These are phyloP conservation scores for Xylariaceae sp. DNA, from an alignment of 2,329 filamentous ascomycete species.

Conservation along the genomic window DNA sequence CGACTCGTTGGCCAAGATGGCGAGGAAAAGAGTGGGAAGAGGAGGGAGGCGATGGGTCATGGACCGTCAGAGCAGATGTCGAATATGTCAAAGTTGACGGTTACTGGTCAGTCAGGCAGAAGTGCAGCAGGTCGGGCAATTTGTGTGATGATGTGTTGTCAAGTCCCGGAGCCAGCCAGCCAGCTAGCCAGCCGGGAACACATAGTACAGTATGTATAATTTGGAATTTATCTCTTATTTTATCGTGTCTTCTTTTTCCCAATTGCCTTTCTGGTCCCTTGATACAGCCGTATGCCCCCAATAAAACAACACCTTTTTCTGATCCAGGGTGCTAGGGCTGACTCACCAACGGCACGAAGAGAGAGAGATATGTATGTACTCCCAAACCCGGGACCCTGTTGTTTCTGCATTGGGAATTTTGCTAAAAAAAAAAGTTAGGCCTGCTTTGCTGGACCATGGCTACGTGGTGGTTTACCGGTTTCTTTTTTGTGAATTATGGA, in stretches of 20 bases:
- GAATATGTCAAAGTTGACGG: conserved; percentile 27
- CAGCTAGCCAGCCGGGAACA: no score
- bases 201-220: conserved; percentile 1
- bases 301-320: neutral
- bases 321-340: conserved; percentile 10
- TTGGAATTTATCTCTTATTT: conserved; percentile 1
- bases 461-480: neutral
- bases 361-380: no score
- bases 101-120: conserved; percentile 48
- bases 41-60: conserved; percentile 25
- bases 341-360: conserved; percentile 14
- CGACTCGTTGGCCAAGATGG: conserved; percentile 25
- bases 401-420: conserved; percentile 20
- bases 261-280: neutral
- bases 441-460: neutral
- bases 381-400: conserved; percentile 15
- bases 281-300: neutral
- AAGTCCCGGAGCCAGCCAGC: conserved; percentile 40
- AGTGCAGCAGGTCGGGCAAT: conserved; percentile 49
- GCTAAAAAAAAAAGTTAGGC: neutral
- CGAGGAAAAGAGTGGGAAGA: conserved; percentile 13
- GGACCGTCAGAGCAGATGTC: conserved; percentile 32
- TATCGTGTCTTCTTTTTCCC: neutral
- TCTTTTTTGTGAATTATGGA: conserved; percentile 23
- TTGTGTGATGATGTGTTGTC: conserved; percentile 56